These are phyloP conservation scores for Diversispora epigaea DNA, from an alignment of 192 early-diverging fungal species.

Conservation along the genomic window DNA sequence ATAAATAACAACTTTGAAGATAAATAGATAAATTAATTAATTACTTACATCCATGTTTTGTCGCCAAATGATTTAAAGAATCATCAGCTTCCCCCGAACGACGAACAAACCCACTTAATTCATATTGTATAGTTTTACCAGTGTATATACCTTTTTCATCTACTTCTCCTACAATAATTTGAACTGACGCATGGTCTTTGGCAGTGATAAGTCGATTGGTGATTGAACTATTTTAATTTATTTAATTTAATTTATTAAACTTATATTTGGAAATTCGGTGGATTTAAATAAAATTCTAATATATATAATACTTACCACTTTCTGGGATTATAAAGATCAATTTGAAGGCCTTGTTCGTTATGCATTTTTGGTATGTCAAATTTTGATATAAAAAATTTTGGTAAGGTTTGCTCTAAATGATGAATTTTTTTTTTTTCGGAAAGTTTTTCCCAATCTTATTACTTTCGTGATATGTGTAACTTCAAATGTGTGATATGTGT, in stretches of 20 bases:
- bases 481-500: too few species aligned
- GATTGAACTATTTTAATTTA: constrained; percentile 85
- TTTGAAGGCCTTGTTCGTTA: constrained; percentile 49
- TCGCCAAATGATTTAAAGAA: constrained; percentile 92
- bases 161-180: constrained; percentile 95
- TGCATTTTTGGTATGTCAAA: constrained; percentile 38
- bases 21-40: constrained; percentile 11
- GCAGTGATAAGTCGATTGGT: constrained; percentile 97
- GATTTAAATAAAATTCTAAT: neutral
- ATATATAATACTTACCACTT: constrained; percentile 73
- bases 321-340: constrained; percentile 94
- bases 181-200: constrained; percentile 99
- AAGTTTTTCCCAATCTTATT: too few species aligned
- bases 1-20: neutral
- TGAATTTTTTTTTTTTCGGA: too few species aligned
- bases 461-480: too few species aligned
- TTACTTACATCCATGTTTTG: constrained; percentile 63
- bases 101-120: constrained; percentile 91
- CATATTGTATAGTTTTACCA: constrained; percentile 80
- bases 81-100: constrained; percentile 91
- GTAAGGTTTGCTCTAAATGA: too few species aligned
- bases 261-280: constrained; percentile 7
- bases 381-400: too few species aligned
- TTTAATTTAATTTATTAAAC: constrained; percentile 6
- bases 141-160: constrained; percentile 78